Evolutionary conservation across 2,329 filamentous ascomycete species (phyloP).

Genomic region (Talaromyces pinophilus): DNA sequence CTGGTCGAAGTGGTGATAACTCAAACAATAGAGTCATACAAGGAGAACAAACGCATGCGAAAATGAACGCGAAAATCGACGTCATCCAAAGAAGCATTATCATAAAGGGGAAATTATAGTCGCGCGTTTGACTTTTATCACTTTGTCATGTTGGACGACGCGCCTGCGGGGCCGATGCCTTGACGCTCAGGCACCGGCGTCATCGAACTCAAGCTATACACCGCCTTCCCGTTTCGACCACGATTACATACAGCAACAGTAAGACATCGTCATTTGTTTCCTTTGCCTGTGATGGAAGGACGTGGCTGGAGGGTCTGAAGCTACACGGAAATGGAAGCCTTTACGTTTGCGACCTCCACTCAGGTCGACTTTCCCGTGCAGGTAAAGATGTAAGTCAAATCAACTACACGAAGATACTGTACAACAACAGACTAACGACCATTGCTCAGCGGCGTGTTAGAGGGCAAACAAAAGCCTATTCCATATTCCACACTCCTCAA

Average conservation of each 20-base stretch:
- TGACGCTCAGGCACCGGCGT: conserved; percentile 2
- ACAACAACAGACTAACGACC: conserved; percentile 18
- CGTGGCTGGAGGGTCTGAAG: neutral
- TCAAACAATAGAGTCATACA: neutral
- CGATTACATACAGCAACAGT: neutral
- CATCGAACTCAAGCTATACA: neutral
- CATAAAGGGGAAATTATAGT: neutral
- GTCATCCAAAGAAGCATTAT: neutral
- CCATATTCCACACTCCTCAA: conserved; percentile 77
- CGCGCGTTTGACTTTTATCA: neutral
- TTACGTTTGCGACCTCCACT: conserved; percentile 90
- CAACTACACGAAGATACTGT: neutral
- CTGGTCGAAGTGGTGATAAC: neutral
- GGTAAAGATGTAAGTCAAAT: conserved; percentile 58
- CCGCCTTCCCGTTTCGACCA: neutral
- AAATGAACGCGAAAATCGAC: conserved; percentile 11
- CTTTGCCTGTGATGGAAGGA: conserved; percentile 10
- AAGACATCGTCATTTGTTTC: neutral
- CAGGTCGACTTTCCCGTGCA: conserved; percentile 72
- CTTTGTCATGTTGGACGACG: neutral
- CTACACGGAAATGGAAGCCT: conserved; percentile 72
- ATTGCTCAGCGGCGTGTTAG: conserved; percentile 65
- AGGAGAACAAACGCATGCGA: neutral
- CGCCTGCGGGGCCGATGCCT: neutral
- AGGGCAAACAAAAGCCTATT: conserved; percentile 74